Base-by-base conservation (phyloP, 73 alveolate species). In the Blepharisma stoltei region DNA sequence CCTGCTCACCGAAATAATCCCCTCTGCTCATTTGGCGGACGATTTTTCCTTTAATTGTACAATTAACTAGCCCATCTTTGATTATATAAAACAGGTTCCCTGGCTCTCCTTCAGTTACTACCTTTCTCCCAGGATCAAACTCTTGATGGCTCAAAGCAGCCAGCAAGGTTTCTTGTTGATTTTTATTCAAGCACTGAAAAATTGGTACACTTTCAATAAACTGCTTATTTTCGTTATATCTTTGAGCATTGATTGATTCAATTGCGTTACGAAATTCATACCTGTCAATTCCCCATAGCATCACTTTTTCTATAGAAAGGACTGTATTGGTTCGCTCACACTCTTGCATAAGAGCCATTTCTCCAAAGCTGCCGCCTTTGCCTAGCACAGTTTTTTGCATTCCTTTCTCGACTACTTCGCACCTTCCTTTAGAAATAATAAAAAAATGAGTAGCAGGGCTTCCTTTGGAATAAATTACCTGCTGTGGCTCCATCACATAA, bases 1-100 rank as follows among this genome's bases (percentile, higher is more conserved):
- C 98, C 53, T 94, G 91, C 86, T 96, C 99, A 37, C 99, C 99
- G 70, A 96, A 94, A 7, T 93, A 93, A 53, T 92, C 97, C 6
- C 98, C 98, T 70, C 89, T 88, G 32, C 78, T 45, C 54, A 85
- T 52, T 23, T 45, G 41, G 38, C 77, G 67, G 38, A 78, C 86
- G 43, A 81, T 82, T 55, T 75, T 82, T 37, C 83, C 93, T 65
- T 89, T 89, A 71, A 85, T 89, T 52, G 81, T 83, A 5, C 82
- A 82, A 14, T 55, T 73, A 8, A 80, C 92, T 14, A 50, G 46
- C 21, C 91, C 94, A 37, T 18, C 41, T 45, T 81, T 80, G 37
- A 85, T 71, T 54, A 83, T 78, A 73, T 54, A 85, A 71, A 77
- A 68, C 7, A 82, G 70, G 80, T 84, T 90, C 20, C 88, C 92